Percentiles rank a stretch among this genome's conserved stretches.
phyloP scores from a whole-genome alignment of 2,329 filamentous ascomycete genomes.

The Phyllosticta ampelicida region DNA sequence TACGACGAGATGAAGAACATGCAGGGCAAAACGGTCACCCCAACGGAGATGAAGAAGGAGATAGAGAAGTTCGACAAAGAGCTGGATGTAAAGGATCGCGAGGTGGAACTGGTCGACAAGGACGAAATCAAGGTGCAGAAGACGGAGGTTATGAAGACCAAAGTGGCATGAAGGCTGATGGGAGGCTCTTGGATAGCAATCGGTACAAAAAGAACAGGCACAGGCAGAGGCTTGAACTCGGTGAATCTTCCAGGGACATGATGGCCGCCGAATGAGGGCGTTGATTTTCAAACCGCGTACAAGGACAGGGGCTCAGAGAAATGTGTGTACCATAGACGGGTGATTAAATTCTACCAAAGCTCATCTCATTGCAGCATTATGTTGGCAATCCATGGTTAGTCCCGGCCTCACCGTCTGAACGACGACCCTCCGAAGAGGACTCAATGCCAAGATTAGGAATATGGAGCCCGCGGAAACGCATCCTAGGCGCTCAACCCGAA shows the following conservation, averaged over 20 bases:
- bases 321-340: neutral
- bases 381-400: slow-evolving; percentile 10
- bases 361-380: neutral
- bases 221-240: neutral
- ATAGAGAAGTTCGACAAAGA: neutral
- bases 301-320: neutral
- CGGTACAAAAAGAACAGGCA: neutral
- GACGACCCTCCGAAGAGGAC: neutral
- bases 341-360: neutral
- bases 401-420: slow-evolving; percentile 4
- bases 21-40: slow-evolving; percentile 18
- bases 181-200: neutral
- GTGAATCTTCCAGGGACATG: neutral
- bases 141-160: neutral
- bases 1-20: slow-evolving; percentile 17
- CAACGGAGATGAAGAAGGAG: slow-evolving; percentile 2
- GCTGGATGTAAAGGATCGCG: slow-evolving; percentile 2
- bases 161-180: neutral
- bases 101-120: neutral
- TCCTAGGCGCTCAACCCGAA: slow-evolving; percentile 55
- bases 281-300: neutral
- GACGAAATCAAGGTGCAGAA: neutral
- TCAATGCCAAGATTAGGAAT: slow-evolving; percentile 46
- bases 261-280: neutral
- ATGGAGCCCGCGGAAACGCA: slow-evolving; percentile 56